Evolutionary conservation across 768 basidiomycete species (phyloP).

Genomic region (Kwoniella pini): DNA sequence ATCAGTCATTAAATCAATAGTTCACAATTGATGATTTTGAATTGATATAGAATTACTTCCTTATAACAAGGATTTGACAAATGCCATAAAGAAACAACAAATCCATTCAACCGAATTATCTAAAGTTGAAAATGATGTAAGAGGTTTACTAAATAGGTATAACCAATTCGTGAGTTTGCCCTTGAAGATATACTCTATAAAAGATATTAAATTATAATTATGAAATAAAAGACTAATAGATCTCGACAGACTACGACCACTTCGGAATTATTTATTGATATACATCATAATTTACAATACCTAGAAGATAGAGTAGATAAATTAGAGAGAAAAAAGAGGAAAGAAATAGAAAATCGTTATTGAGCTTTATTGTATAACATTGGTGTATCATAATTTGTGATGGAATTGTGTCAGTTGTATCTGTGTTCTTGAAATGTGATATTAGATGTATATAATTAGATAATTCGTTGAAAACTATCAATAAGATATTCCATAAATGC

Average conservation of each 20-base stretch:
- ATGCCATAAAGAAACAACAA: not conserved
- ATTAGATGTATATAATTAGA: no score
- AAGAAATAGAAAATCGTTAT: conserved; percentile 33
- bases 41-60: conserved; percentile 40
- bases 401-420: no score
- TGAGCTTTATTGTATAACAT: no score
- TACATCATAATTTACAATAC: conserved; percentile 36
- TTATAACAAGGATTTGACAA: conserved; percentile 9
- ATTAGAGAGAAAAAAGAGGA: conserved; percentile 29
- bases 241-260: conserved; percentile 30
- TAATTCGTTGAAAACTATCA: no score
- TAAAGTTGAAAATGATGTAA: conserved; percentile 22
- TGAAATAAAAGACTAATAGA: no score
- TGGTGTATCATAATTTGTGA: no score
- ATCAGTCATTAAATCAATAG: no score
- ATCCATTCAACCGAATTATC: conserved; percentile 16
- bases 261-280: conserved; percentile 42
- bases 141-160: conserved; percentile 33
- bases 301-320: conserved; percentile 36
- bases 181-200: no score
- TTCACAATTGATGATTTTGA: no score
- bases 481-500: no score
- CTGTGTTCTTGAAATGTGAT: no score
- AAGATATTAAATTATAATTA: no score
- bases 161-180: conserved; percentile 38